These are phyloP conservation scores for Venturia carpophila DNA, from an alignment of 2,329 filamentous ascomycete species.

Conservation along the genomic window DNA sequence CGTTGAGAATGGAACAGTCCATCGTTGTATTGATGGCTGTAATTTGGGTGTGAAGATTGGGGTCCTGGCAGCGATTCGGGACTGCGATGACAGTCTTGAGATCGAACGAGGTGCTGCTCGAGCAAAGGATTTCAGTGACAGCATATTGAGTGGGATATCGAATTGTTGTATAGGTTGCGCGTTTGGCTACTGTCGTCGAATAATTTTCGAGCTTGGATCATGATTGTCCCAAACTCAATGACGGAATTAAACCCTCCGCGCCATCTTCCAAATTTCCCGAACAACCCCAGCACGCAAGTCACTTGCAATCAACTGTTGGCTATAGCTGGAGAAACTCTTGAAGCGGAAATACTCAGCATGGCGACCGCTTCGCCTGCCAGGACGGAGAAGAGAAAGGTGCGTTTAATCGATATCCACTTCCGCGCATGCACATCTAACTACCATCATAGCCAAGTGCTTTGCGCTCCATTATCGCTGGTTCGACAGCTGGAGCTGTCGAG, in stretches of 20 bases:
- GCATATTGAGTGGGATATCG: conserved; percentile 28
- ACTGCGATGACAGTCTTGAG: conserved; percentile 32
- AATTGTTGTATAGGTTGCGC: not conserved
- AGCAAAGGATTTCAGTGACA: conserved; percentile 38
- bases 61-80: conserved; percentile 21
- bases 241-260: not conserved
- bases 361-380: conserved; percentile 25
- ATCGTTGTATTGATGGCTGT: conserved; percentile 5
- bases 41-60: conserved; percentile 28
- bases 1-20: conserved; percentile 36
- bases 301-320: not conserved
- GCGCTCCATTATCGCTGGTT: conserved; percentile 85
- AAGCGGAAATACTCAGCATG: conserved; percentile 8
- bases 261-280: not conserved
- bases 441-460: conserved; percentile 60
- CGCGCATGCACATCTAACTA: conserved; percentile 1
- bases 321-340: not conserved
- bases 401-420: not conserved
- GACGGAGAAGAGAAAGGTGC: conserved; percentile 31
- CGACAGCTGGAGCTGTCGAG: conserved; percentile 88
- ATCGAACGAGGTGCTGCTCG: conserved; percentile 38
- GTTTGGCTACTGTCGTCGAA: not conserved
- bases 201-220: not conserved
- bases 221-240: not conserved
- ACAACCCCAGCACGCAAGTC: too few relatives aligned